phyloP scores from a whole-genome alignment of 1,284 basidiomycete species.

The Violaceomyces palustris region DNA sequence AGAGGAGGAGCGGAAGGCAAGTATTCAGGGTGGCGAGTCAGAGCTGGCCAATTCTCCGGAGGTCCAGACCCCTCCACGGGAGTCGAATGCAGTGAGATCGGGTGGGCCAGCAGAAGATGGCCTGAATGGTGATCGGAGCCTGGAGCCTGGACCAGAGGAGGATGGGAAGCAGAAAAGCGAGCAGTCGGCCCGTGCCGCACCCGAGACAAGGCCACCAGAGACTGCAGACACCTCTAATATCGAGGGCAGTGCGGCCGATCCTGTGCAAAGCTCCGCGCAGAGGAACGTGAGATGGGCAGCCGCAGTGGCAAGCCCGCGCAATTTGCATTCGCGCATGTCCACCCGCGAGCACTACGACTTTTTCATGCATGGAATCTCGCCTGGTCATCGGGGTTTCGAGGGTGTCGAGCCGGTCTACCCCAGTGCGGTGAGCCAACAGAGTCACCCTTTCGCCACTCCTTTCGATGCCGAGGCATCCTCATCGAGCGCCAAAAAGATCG shows the following conservation, averaged over 20 bases:
- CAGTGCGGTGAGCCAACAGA: no score
- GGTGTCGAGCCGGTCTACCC: conserved; percentile 22
- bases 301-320: conserved; percentile 19
- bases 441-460: no score
- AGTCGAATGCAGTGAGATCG: no score
- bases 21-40: conserved; percentile 10
- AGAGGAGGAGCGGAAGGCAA: conserved; percentile 11
- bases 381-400: conserved; percentile 20
- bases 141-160: no score
- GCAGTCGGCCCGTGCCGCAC: conserved; percentile 13
- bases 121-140: no score
- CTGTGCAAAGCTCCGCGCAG: conserved; percentile 9
- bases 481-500: no score
- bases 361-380: conserved; percentile 39
- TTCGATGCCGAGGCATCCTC: no score
- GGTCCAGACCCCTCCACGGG: no score
- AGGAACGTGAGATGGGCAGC: conserved; percentile 22
- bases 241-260: no score
- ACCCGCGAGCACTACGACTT: conserved; percentile 44
- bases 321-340: conserved; percentile 32
- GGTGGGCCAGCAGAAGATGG: no score
- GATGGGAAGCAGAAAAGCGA: no score
- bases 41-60: conserved; percentile 21
- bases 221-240: no score
- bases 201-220: conserved; percentile 11